Conservation (phyloP, 2,329 filamentous ascomycete species). For the Stagonosporopsis tanaceti region DNA sequence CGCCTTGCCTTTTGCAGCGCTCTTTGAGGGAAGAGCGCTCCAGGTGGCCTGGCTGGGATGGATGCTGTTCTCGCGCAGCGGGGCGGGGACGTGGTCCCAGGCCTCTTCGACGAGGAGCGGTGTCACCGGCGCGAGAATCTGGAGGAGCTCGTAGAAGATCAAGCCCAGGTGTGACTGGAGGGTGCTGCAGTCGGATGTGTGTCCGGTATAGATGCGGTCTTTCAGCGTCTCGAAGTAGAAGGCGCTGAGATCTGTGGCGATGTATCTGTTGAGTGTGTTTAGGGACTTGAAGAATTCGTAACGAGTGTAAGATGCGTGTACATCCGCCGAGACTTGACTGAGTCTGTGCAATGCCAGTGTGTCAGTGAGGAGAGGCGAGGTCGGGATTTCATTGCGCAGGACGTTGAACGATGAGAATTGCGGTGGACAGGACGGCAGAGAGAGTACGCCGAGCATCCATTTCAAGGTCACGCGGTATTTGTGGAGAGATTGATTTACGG, state of each 20-base stretch:
- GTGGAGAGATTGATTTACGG: constrained; percentile 77
- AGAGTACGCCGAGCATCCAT: constrained; percentile 78
- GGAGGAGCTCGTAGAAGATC: constrained; percentile 75
- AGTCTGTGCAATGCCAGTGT: constrained; percentile 81
- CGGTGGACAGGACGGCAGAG: constrained; percentile 51
- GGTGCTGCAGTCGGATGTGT: constrained; percentile 66
- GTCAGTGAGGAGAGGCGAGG: constrained; percentile 39
- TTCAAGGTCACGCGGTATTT: constrained; percentile 92
- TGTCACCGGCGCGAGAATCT: constrained; percentile 81
- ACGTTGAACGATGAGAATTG: constrained; percentile 34
- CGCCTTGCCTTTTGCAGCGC: constrained; percentile 22
- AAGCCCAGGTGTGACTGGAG: constrained; percentile 65
- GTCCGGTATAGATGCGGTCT: constrained; percentile 87
- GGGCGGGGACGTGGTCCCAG: constrained; percentile 77
- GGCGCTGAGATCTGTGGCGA: constrained; percentile 82
- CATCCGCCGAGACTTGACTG: constrained; percentile 68
- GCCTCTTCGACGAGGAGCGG: constrained; percentile 88
- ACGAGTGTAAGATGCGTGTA: constrained; percentile 70
- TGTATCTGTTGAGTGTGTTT: constrained; percentile 78
- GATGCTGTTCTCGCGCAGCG: constrained; percentile 58
- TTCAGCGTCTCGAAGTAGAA: constrained; percentile 96
- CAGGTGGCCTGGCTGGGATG: constrained; percentile 40
- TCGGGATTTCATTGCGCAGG: constrained; percentile 21
- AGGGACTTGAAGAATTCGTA: constrained; percentile 86
- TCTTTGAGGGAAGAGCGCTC: constrained; percentile 28